Conservation (phyloP, 495 filamentous ascomycete species). For the Monascus purpureus region DNA sequence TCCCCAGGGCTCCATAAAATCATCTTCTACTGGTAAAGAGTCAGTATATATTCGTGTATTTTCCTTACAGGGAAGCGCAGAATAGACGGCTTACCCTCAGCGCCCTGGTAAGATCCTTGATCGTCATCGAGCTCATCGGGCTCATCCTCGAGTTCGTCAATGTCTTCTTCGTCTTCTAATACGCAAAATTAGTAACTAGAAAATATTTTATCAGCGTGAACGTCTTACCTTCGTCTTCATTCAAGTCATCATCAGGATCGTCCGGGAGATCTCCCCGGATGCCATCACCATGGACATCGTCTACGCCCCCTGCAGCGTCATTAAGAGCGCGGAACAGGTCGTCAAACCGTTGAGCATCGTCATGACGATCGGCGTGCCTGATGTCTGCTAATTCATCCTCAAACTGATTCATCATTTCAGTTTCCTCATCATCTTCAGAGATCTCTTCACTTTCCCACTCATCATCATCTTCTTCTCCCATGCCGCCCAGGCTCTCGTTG, state of each 20-base stretch:
- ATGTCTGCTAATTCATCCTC: conserved; percentile 44
- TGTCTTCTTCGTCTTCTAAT: conserved; percentile 35
- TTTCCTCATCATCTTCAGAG: conserved; percentile 41
- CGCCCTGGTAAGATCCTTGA: conserved; percentile 28
- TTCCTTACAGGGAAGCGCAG: no score
- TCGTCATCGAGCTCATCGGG: conserved; percentile 37
- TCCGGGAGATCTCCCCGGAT: conserved; percentile 28
- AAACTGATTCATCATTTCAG: conserved; percentile 35
- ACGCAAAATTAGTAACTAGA: conserved; percentile 6
- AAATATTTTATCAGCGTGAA: conserved; percentile 1
- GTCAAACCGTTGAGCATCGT: conserved; percentile 39
- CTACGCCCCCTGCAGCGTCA: conserved; percentile 23
- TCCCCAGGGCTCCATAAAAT: conserved; percentile 39
- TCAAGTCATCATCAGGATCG: conserved; percentile 55
- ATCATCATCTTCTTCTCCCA: conserved; percentile 29
- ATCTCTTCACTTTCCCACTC: conserved; percentile 48
- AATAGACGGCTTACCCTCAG: conserved; percentile 24
- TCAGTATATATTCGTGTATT: conserved; percentile 7
- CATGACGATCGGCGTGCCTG: conserved; percentile 49
- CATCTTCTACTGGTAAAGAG: conserved; percentile 24
- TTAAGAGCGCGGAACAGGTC: conserved; percentile 30
- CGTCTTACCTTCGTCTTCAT: conserved; percentile 55
- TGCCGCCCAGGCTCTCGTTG: conserved; percentile 39
- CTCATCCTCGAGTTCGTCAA: conserved; percentile 34
- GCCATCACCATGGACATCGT: conserved; percentile 21